A percentile compares a stretch with the other conserved stretches of the same genome.
phyloP scores from a whole-genome alignment of 2,329 filamentous ascomycete genomes.

The Drechslerella dactyloides region DNA sequence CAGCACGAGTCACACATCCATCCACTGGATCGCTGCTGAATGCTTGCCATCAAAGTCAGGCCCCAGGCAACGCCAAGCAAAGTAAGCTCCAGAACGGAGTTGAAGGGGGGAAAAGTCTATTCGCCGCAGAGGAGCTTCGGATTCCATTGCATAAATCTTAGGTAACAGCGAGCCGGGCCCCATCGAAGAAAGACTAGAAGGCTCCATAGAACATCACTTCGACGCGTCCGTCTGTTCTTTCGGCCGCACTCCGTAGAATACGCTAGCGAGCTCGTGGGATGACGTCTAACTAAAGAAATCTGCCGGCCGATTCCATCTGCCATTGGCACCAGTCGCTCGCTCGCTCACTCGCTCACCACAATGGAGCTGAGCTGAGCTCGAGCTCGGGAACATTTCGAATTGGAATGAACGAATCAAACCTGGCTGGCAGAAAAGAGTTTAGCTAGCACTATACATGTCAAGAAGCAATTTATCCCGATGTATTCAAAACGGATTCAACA shows the following conservation, averaged over 20 bases:
- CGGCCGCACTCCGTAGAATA: slow-evolving; percentile 2
- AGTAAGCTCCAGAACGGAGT: slow-evolving; percentile 8
- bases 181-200: slow-evolving; percentile 9
- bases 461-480: too few species aligned
- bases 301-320: not conserved
- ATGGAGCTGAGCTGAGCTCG: too few species aligned
- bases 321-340: too few species aligned
- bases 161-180: slow-evolving; percentile 48
- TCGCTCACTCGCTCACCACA: too few species aligned
- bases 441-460: too few species aligned
- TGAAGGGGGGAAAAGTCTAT: slow-evolving; percentile 8
- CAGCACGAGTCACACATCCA: slow-evolving; percentile 36
- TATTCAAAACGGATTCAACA: too few species aligned
- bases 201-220: slow-evolving; percentile 23
- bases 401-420: too few species aligned
- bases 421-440: too few species aligned
- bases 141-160: slow-evolving; percentile 47
- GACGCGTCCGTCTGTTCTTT: slow-evolving; percentile 5
- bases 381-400: too few species aligned
- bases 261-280: slow-evolving; percentile 20
- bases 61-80: slow-evolving; percentile 10
- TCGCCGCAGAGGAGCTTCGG: not conserved
- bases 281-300: slow-evolving; percentile 35
- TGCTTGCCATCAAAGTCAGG: slow-evolving; percentile 5
- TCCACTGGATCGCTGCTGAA: too few species aligned